phyloP scores from a whole-genome alignment of 2,329 filamentous ascomycete species.

The Arthroderma uncinatum region DNA sequence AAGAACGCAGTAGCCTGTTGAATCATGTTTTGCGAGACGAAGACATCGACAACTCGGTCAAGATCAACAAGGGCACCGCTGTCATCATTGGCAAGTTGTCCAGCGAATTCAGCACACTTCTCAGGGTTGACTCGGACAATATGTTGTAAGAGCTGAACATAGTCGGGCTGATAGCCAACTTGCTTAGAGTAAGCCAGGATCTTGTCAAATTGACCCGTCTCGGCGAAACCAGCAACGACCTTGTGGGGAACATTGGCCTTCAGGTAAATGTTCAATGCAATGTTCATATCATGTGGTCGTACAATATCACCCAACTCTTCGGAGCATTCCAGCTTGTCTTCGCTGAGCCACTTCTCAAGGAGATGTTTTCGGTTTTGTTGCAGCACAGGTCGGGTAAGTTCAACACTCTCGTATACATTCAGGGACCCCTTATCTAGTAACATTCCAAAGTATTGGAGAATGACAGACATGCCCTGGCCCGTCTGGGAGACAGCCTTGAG shows the following conservation, averaged over 20 bases:
- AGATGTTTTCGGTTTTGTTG: conserved; percentile 90
- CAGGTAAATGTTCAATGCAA: conserved; percentile 81
- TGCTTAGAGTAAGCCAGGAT: conserved; percentile 84
- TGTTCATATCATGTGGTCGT: conserved; percentile 73
- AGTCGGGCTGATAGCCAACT: conserved; percentile 86
- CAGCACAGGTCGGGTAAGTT: conserved; percentile 84
- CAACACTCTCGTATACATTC: conserved; percentile 87
- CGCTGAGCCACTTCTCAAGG: conserved; percentile 94
- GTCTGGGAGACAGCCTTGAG: conserved; percentile 77
- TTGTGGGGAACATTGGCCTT: conserved; percentile 86
- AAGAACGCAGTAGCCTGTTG: conserved; percentile 98
- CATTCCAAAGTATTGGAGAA: conserved; percentile 96
- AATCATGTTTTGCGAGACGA: conserved; percentile 95
- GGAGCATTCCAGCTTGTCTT: conserved; percentile 90
- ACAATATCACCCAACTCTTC: conserved; percentile 95
- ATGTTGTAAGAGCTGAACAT: conserved; percentile 80
- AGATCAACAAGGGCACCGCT: conserved; percentile 80
- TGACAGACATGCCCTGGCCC: conserved; percentile 70
- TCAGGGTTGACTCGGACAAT: conserved; percentile 85
- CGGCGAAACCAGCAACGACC: conserved; percentile 87
- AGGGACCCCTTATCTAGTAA: conserved; percentile 87
- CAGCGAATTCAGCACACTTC: conserved; percentile 89
- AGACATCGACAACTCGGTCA: conserved; percentile 91
- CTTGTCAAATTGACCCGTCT: conserved; percentile 93
- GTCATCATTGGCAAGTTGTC: conserved; percentile 80